These are phyloP conservation scores for Alternaria brassicicola DNA, from an alignment of 2,329 filamentous ascomycete species.

Conservation along the genomic window DNA sequence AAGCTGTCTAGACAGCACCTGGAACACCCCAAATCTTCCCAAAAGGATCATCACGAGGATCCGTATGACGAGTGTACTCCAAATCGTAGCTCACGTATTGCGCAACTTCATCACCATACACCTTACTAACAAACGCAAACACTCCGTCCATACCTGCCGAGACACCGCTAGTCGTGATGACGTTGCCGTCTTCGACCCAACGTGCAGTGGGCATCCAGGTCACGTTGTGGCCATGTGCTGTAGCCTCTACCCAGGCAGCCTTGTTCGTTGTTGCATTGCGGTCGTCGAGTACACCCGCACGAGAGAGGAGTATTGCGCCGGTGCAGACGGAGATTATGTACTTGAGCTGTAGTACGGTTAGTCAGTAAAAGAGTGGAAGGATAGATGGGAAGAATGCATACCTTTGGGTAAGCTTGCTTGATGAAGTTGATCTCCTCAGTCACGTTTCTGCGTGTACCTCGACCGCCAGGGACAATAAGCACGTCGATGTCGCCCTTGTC, in stretches of 20 bases:
- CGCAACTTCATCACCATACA: conserved; percentile 62
- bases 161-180: conserved; percentile 69
- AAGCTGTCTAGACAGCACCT: conserved; percentile 9
- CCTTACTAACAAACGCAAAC: conserved; percentile 60
- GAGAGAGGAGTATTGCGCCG: conserved; percentile 63
- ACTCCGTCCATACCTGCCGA: conserved; percentile 67
- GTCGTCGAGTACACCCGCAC: conserved; percentile 65
- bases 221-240: conserved; percentile 54
- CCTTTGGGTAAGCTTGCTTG: conserved; percentile 53
- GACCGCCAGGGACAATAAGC: conserved; percentile 68
- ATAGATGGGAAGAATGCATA: conserved; percentile 32
- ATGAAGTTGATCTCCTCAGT: conserved; percentile 57
- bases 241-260: conserved; percentile 57
- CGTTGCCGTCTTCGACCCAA: conserved; percentile 69
- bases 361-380: neutral
- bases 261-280: conserved; percentile 71
- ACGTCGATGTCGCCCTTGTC: conserved; percentile 58
- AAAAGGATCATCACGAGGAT: conserved; percentile 62
- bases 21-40: conserved; percentile 44
- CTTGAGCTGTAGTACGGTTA: conserved; percentile 31
- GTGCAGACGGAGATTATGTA: conserved; percentile 71
- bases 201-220: conserved; percentile 62
- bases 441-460: conserved; percentile 52
- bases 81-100: conserved; percentile 54
- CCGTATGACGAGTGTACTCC: conserved; percentile 62